Base-by-base conservation (phyloP, 1,284 basidiomycete species). In the Trametes polyzona region DNA sequence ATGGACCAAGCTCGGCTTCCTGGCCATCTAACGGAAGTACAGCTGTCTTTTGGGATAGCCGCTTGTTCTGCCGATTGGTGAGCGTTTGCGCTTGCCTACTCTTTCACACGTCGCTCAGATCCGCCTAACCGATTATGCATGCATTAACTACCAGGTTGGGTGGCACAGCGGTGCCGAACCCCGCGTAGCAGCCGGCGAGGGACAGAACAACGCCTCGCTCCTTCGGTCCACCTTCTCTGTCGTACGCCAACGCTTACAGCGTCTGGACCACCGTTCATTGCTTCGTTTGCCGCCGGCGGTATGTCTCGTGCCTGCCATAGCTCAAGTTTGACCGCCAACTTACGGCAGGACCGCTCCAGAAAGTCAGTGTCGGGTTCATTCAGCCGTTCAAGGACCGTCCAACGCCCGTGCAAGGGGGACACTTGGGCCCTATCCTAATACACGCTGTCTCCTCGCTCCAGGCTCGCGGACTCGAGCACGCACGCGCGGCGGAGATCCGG, bases 121-220 rank as follows among this genome's bases (percentile, higher is more conserved):
- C 5, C 9, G 4, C 32, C 11, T 9, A 24, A 32, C 33, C 14
- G 26, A 47, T 19, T 6, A 6, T 36, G 46, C 12, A 23, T 23
- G 29, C 19, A 10, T 35, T 35, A n/a, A 36, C 16, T 16, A 16
- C 39, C 37, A 29, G 27, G 26, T 17, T 16, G 30, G 29, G 14
- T 48, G 35, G 35, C 26, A 30, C 11, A 8, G 35, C 47, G 47
- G 47, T 27, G n/a, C 47, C 47, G 47, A 48, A 29, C 26, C 47
- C 17, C 21, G n/a, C 16, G 46, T 29, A 36, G 19, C 47, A 35
- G 27, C 19, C 33, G 23, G 14, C 21, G 19, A 40, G 40, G n/a
- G 24, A 41, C 23, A 26, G 40, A 14, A 16, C 21, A 14, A 24
- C 40, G 40, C 8, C 40, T 4, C 23, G 1, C 40, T 41, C 23